Evolutionary conservation across 257 asterid genomes (phyloP).

Genomic region (Solanum sejunctum): DNA sequence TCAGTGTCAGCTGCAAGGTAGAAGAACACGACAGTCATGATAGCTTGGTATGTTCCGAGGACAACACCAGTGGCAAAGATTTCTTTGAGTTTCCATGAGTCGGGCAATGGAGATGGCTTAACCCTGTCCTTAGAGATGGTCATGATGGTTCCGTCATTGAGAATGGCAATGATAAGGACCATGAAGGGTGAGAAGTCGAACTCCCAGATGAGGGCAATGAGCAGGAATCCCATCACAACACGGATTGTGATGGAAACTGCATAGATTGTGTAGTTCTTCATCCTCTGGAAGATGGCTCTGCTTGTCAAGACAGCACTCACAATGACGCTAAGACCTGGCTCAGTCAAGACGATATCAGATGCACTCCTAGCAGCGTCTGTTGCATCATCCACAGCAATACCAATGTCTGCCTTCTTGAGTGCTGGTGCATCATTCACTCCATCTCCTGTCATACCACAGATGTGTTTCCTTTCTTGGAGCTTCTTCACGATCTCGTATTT

Average conservation of each 20-base stretch:
- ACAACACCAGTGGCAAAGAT: constrained; percentile 82
- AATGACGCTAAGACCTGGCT: constrained; percentile 85
- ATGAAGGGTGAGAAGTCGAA: constrained; percentile 91
- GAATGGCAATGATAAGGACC: constrained; percentile 78
- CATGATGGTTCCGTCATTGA: constrained; percentile 93
- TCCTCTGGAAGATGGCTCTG: constrained; percentile 87
- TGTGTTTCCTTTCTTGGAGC: constrained; percentile 71
- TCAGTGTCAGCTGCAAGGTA: constrained; percentile 62
- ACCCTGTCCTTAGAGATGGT: constrained; percentile 84
- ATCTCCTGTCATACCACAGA: constrained; percentile 88
- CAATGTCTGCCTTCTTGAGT: constrained; percentile 74
- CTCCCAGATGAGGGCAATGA: constrained; percentile 78
- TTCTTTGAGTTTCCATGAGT: constrained; percentile 89
- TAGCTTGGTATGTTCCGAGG: constrained; percentile 74
- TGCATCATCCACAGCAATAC: constrained; percentile 89
- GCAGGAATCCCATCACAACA: constrained; percentile 84
- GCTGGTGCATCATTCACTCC: constrained; percentile 96
- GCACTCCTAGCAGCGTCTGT: constrained; percentile 87
- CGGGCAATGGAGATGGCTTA: constrained; percentile 86
- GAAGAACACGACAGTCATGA: constrained; percentile 74
- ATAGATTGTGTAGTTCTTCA: constrained; percentile 84
- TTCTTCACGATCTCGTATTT: constrained; percentile 84
- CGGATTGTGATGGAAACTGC: constrained; percentile 76
- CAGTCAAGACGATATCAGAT: constrained; percentile 76
- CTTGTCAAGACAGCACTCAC: constrained; percentile 81